Base-by-base conservation (phyloP, 2,329 filamentous ascomycete species). In the Myrmaecium sp. region DNA sequence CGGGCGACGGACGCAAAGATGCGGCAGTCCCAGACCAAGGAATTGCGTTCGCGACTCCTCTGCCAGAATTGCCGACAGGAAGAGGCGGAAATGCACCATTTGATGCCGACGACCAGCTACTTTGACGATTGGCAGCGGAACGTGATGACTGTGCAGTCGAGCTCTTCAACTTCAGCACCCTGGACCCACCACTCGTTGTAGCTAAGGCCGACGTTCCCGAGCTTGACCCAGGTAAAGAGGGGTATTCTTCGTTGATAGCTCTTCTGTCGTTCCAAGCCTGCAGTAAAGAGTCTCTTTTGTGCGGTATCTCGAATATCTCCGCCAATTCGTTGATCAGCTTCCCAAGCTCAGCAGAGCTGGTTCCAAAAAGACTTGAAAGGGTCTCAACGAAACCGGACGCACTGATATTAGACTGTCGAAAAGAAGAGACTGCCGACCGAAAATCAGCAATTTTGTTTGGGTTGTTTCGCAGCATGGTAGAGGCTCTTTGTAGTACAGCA, bases 261-360 rank as follows among this genome's bases (percentile, higher is more conserved):
- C 81, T 80, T 81, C 86, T 94, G 52, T 93, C 80, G 39, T 82
- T 81, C 83, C 86, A 94, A 1, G 84, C 81, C 41, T 76, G 76
- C 14, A 83, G 67, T 3, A 98, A 57, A 1, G 60, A 63, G 27
- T 76, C 73, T 1, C 71, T 71, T 46, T 92, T 93, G 11, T 51
- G 47, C 26, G 75, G 65, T 38, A 91, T 76, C 39, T 98, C 86
- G 40, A 89, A 95, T 7, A 98, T 70, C 27, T 95, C 86, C 4
- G 86, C 79, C 3, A 94, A 67, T 46, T 98, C 89, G 33, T 86
- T 79, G 34, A 95, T 68, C 1, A 98, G 64, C 14, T 84, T 94
- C 9, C 84, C 84, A 0, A 98, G 61, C 15, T 91, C 77, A 9
- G 71, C 69, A 5, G 81, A 75, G 0, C 77, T 72, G 0, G 77